Evolutionary conservation across 202 grass and related monocot species (phyloP).

Genomic region (Carex sylvatica): DNA sequence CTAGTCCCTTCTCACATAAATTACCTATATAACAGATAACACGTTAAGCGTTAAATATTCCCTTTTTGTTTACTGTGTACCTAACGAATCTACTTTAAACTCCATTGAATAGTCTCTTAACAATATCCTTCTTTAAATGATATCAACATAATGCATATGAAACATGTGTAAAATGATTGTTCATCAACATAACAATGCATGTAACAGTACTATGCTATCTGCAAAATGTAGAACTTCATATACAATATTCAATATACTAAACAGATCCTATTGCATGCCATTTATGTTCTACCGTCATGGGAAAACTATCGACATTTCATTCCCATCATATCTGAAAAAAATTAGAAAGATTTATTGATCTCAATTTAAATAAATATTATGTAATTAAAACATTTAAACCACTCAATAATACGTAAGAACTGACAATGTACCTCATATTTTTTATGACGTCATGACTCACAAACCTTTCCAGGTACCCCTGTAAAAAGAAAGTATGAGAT

Average conservation of each 20-base stretch:
- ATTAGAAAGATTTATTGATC: background rate
- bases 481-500: background rate
- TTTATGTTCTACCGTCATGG: background rate
- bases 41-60: too few relatives aligned
- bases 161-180: background rate
- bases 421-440: conserved; percentile 2
- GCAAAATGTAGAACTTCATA: background rate
- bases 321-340: background rate
- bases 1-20: too few relatives aligned
- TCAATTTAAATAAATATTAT: background rate
- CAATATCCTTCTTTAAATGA: too few relatives aligned
- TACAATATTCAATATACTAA: background rate
- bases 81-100: too few relatives aligned
- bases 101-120: too few relatives aligned
- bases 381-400: background rate
- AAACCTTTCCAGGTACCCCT: background rate
- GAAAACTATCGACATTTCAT: background rate
- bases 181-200: background rate
- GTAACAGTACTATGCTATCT: background rate
- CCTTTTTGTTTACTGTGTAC: too few relatives aligned
- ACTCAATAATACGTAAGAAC: background rate
- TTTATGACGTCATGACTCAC: background rate
- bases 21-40: too few relatives aligned
- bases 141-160: background rate
- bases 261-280: background rate